Conservation (phyloP, 352 stramenopile genomes). For the Phytopythium delawarense region DNA sequence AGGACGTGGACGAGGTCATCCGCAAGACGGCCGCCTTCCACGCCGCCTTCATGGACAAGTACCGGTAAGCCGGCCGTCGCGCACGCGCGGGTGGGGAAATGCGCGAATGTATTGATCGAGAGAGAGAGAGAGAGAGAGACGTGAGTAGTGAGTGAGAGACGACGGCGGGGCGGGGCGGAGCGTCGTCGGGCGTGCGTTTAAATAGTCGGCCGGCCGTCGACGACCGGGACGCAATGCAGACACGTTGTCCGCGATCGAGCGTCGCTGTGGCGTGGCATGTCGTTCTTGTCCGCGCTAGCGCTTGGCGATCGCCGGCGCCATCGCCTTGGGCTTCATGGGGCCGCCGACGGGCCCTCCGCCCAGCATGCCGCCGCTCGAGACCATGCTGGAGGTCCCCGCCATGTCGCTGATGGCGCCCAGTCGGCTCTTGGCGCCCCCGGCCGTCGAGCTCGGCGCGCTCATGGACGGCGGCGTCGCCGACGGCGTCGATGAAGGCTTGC, state of each 20-base stretch:
- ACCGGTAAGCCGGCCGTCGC: constrained; percentile 50
- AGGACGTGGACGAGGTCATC: constrained; percentile 94
- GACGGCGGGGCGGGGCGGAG: background rate
- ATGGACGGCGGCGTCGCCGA: background rate
- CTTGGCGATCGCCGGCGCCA: constrained; percentile 21
- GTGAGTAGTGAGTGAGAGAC: background rate
- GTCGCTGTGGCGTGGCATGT: background rate
- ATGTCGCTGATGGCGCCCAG: constrained; percentile 28
- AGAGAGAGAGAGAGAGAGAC: background rate
- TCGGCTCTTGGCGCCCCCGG: constrained; percentile 24
- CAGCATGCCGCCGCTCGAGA: background rate
- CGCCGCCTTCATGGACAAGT: constrained; percentile 93
- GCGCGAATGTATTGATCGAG: background rate
- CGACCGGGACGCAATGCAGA: background rate
- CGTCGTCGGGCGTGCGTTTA: constrained; percentile 1
- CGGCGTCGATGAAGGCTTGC: constrained; percentile 24
- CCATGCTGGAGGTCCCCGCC: background rate
- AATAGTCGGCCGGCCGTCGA: background rate
- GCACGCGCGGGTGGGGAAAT: background rate
- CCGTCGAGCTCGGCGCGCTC: constrained; percentile 2
- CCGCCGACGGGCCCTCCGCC: constrained; percentile 5
- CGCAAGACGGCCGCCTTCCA: constrained; percentile 95
- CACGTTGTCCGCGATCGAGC: background rate
- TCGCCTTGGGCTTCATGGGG: constrained; percentile 29
- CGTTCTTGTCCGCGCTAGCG: constrained; percentile 6